Evolutionary conservation across 192 early-diverging fungal genomes (phyloP), one percentile per base, ranked within the genome.

Genomic region (Coemansia sp.): DNA sequence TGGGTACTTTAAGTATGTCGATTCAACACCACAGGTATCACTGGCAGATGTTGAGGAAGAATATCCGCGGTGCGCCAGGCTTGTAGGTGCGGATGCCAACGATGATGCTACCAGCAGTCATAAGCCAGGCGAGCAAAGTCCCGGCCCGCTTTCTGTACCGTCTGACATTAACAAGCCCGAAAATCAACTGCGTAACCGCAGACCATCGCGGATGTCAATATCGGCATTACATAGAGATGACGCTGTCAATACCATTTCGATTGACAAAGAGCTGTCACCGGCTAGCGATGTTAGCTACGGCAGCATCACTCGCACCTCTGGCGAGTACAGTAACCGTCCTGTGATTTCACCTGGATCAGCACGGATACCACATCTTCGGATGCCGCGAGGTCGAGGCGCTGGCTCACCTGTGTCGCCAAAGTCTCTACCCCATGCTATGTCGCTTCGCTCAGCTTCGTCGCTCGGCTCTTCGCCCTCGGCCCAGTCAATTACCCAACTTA

Each of bases 351-450:
- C 53, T 7, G 62, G 54, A 13, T 48, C 45, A 22, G 62, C 62
- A 4, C 39, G 62, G 43, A 57, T 64, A 19, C 54, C 61, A 27
- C 68, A 63, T 27, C 56, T 69, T 7, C 68, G 60, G 13, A 48
- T 57, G n/a, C 66, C 65, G 14, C 43, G 43, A 47, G 48, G 61
- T 49, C 65, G 57, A 12, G 23, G 64, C 12, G 29, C 60, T 1
- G 54, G 66, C 32, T 62, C 64, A 20, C 53, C 66, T 14, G 45
- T 56, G 35, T 75, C 73, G 50, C 73, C 73, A 18, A 65, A 54
- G 18, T 75, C 73, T 7, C 39, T 74, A 32, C 77, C 71, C 2
- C 78, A 66, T 23, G 66, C 62, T 4, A 35, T 71, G 39, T 71
- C 78, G 12, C 8, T 80, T 14, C 68, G 54, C 4, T 56, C 78